Conservation (phyloP, 1,284 basidiomycete genomes). For the Ceratobasidium sp. region DNA sequence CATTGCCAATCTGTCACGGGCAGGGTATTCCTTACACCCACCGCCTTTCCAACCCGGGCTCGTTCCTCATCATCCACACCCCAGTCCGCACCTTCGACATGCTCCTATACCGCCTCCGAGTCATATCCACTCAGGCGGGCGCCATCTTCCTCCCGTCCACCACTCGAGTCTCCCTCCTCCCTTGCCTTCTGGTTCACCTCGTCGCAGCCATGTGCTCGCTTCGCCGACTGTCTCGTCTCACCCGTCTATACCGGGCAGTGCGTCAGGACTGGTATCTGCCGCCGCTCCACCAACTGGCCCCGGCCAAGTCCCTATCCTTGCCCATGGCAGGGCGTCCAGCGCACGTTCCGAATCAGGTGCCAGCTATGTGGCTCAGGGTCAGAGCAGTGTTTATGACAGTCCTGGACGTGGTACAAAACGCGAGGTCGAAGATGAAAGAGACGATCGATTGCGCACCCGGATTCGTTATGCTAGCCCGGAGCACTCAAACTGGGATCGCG, state of each 20-base stretch:
- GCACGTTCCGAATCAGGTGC: conserved; percentile 22
- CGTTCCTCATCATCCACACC: conserved; percentile 23
- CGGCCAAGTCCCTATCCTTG: conserved; percentile 35
- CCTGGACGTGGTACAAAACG: conserved; percentile 40
- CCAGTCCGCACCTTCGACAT: conserved; percentile 32
- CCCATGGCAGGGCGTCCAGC: not conserved
- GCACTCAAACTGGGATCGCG: conserved; percentile 27
- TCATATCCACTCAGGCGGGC: conserved; percentile 12
- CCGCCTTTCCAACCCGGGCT: conserved; percentile 26
- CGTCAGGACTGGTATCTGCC: conserved; percentile 32
- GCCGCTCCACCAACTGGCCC: conserved; percentile 30
- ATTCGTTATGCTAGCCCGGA: conserved; percentile 36
- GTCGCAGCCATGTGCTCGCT: not conserved
- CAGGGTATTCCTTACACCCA: conserved; percentile 35
- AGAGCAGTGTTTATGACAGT: conserved; percentile 18
- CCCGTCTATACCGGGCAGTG: conserved; percentile 21
- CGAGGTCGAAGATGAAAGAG: conserved; percentile 36
- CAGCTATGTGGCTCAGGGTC: conserved; percentile 26
- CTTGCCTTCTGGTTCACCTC: conserved; percentile 8
- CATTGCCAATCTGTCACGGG: conserved; percentile 38
- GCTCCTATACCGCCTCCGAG: conserved; percentile 2
- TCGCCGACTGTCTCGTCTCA: conserved; percentile 28
- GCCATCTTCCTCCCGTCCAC: conserved; percentile 31
- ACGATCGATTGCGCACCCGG: conserved; percentile 37
- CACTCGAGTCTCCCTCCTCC: conserved; percentile 11